A percentile compares a stretch with the other conserved stretches of the same genome.
Conservation (phyloP, 257 asterid genomes). For the Salvia rosmarinus region DNA sequence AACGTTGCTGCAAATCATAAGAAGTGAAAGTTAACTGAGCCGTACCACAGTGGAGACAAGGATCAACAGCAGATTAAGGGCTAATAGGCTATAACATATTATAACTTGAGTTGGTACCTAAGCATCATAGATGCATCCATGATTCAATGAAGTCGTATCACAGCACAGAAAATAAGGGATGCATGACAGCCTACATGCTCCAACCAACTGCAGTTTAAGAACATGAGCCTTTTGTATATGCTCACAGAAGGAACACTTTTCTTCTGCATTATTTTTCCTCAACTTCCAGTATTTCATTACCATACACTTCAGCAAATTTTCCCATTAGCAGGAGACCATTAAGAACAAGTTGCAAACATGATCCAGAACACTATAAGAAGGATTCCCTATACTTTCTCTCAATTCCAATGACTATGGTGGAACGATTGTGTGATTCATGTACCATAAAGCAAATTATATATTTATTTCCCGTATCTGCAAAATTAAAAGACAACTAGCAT, state of each 20-base stretch:
- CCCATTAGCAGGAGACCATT: background rate
- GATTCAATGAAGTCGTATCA: background rate
- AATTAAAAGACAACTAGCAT: background rate
- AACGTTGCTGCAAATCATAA: background rate
- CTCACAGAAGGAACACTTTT: background rate
- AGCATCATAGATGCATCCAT: background rate
- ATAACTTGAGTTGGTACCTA: background rate
- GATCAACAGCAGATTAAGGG: background rate
- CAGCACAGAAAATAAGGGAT: background rate
- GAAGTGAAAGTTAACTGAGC: background rate
- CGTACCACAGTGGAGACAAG: background rate
- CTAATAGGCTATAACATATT: background rate
- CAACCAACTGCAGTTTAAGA: background rate
- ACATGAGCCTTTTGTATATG: background rate
- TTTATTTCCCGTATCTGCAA: background rate
- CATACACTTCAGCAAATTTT: background rate
- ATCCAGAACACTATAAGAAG: background rate
- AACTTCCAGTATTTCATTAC: background rate
- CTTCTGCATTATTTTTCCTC: background rate
- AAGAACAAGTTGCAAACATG: background rate
- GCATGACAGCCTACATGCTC: background rate
- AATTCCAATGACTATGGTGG: background rate
- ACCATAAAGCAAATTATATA: background rate
- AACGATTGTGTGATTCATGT: background rate
- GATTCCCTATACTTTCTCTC: background rate